Conservation (phyloP, 1,284 basidiomycete species). For the Schizophyllum commune region DNA sequence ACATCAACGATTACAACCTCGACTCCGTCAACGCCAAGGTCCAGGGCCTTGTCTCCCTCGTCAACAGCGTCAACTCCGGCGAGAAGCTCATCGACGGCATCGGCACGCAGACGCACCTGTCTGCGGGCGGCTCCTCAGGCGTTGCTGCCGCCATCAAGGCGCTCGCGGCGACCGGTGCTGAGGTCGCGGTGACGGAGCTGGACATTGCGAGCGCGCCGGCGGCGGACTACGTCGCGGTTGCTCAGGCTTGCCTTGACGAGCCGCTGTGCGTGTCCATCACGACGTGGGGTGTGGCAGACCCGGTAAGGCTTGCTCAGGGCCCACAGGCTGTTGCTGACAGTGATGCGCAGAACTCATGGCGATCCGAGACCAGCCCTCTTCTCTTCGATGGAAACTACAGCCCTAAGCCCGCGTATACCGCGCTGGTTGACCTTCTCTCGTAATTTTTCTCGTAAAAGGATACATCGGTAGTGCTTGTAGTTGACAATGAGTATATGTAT, state of each 20-base stretch:
- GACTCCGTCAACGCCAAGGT: constrained; percentile 31
- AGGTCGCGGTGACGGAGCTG: constrained; percentile 46
- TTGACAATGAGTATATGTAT: no score
- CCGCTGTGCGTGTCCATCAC: constrained; percentile 41
- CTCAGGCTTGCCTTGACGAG: constrained; percentile 37
- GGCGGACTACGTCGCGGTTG: constrained; percentile 38
- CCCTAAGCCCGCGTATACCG: constrained; percentile 3
- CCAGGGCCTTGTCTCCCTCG: constrained; percentile 26
- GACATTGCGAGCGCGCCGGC: constrained; percentile 28
- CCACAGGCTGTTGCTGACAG: not conserved
- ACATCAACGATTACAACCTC: constrained; percentile 38
- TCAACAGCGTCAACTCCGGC: constrained; percentile 26
- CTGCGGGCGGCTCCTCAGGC: constrained; percentile 30
- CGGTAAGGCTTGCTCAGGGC: constrained; percentile 10
- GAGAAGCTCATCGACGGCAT: constrained; percentile 33
- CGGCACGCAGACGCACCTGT: constrained; percentile 33
- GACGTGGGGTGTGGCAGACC: constrained; percentile 40
- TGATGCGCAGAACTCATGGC: not conserved
- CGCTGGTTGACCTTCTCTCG: not conserved
- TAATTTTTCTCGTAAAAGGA: not conserved
- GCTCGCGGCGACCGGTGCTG: constrained; percentile 32
- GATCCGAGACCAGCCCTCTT: not conserved
- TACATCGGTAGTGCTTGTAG: no score
- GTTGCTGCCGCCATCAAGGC: constrained; percentile 28
- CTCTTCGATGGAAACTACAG: constrained; percentile 3